Percentiles rank a stretch among this genome's conserved stretches.
Evolutionary conservation across 202 grass and related monocot species (phyloP).

Genomic region (Elaeis oleifera): DNA sequence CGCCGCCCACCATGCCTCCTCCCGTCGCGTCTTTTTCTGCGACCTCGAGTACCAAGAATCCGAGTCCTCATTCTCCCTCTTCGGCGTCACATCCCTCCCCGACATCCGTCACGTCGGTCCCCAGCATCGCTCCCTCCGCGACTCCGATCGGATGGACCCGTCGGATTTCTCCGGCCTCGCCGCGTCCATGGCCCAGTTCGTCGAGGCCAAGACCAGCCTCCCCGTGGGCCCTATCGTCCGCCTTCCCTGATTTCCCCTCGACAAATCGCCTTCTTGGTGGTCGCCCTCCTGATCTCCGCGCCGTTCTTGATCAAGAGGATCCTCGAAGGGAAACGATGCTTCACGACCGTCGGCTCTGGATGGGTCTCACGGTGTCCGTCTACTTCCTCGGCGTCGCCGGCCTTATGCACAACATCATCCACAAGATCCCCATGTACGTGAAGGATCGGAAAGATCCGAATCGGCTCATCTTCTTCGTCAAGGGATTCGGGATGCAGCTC

Average conservation of each 20-base stretch:
- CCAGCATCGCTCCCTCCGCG: conserved; percentile 34
- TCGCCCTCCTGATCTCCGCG: conserved; percentile 45
- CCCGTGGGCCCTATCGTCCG: conserved; percentile 75
- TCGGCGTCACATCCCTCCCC: conserved; percentile 78
- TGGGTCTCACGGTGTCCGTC: conserved; percentile 56
- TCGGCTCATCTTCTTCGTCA: conserved; percentile 81
- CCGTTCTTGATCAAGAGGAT: conserved; percentile 71
- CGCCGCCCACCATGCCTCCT: conserved; percentile 40
- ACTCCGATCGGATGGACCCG: conserved; percentile 80
- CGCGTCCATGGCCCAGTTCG: conserved; percentile 86
- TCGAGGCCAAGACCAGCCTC: conserved; percentile 59
- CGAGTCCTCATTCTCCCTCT: conserved; percentile 69
- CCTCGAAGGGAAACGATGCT: conserved; percentile 57
- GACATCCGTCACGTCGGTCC: conserved; percentile 62
- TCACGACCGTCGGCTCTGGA: conserved; percentile 76
- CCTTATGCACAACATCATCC: conserved; percentile 86
- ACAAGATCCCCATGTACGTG: conserved; percentile 73
- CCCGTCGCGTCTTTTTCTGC: conserved; percentile 58
- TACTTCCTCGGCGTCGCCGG: conserved; percentile 95
- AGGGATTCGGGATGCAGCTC: conserved; percentile 83
- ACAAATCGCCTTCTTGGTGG: conserved; percentile 48
- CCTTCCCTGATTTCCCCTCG: conserved; percentile 55
- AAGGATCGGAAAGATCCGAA: conserved; percentile 61
- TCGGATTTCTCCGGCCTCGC: conserved; percentile 69
- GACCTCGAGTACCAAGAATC: conserved; percentile 94